A percentile compares a stretch with the other conserved stretches of the same genome.
These are phyloP conservation scores for Claviceps africana DNA, from an alignment of 2,329 filamentous ascomycete species.

Conservation along the genomic window DNA sequence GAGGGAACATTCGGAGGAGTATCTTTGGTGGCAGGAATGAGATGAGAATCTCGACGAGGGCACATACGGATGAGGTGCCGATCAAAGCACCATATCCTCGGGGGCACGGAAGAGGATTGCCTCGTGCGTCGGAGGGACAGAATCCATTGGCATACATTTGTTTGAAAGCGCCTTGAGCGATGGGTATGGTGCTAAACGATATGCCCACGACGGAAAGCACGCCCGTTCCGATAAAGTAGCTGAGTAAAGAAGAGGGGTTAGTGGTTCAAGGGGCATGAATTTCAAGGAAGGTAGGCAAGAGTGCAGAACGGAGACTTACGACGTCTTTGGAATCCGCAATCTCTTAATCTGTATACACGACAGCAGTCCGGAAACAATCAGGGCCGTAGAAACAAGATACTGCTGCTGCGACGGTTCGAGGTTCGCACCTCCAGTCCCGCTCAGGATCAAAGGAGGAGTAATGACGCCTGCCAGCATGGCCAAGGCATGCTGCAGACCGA, in stretches of 20 bases:
- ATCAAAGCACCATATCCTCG: conserved; percentile 60
- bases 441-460: conserved; percentile 62
- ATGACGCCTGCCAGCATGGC: conserved; percentile 67
- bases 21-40: conserved; percentile 58
- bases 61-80: conserved; percentile 52
- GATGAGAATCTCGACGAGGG: conserved; percentile 57
- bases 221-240: conserved; percentile 66
- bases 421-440: conserved; percentile 47
- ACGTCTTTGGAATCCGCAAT: conserved; percentile 56
- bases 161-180: conserved; percentile 48
- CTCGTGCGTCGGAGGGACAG: conserved; percentile 44
- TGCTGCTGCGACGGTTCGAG: conserved; percentile 47
- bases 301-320: conserved; percentile 21
- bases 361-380: conserved; percentile 66
- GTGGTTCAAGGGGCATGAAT: not conserved
- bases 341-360: conserved; percentile 65
- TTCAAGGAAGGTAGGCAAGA: not conserved
- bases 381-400: conserved; percentile 64
- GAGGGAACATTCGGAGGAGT: conserved; percentile 63
- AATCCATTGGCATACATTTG: conserved; percentile 70
- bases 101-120: conserved; percentile 58
- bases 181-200: conserved; percentile 20
- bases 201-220: conserved; percentile 65
- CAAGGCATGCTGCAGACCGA: conserved; percentile 68
- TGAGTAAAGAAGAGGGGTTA: conserved; percentile 15